phyloP scores from a whole-genome alignment of 805 yeast species.

The Hanseniaspora jakobsenii region DNA sequence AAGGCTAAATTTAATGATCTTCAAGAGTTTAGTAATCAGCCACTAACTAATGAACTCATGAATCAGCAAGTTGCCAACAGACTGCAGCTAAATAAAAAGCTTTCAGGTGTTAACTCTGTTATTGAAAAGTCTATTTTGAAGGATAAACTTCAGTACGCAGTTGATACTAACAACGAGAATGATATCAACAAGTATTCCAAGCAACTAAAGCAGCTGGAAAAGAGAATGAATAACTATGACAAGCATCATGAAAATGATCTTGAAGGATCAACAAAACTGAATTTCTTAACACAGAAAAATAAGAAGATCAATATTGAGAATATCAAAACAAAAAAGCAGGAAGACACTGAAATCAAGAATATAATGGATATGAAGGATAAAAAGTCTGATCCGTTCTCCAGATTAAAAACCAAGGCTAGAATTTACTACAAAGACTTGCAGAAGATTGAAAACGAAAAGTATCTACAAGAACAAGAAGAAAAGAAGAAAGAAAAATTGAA shows the following conservation, averaged over 20 bases:
- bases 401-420: slow-evolving; percentile 78
- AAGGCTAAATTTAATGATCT: slow-evolving; percentile 54
- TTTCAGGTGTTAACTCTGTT: slow-evolving; percentile 63
- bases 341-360: slow-evolving; percentile 46
- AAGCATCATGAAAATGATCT: slow-evolving; percentile 31
- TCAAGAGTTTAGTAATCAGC: slow-evolving; percentile 48
- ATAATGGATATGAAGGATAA: slow-evolving; percentile 29
- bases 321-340: slow-evolving; percentile 36
- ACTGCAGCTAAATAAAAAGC: slow-evolving; percentile 44
- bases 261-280: slow-evolving; percentile 38
- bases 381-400: slow-evolving; percentile 68
- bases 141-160: slow-evolving; percentile 66
- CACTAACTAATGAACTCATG: slow-evolving; percentile 60
- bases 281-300: slow-evolving; percentile 72
- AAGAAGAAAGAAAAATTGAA: slow-evolving; percentile 31
- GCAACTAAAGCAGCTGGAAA: slow-evolving; percentile 34
- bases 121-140: slow-evolving; percentile 56
- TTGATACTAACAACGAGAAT: slow-evolving; percentile 40
- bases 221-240: slow-evolving; percentile 29
- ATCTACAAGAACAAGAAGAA: slow-evolving; percentile 41
- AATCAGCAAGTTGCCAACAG: slow-evolving; percentile 68
- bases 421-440: slow-evolving; percentile 55
- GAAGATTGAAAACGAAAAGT: slow-evolving; percentile 47
- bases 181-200: slow-evolving; percentile 37
- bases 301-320: slow-evolving; percentile 66